Conservation (phyloP, 2,329 filamentous ascomycete genomes). For the Bimuria novae-zelandiae region DNA sequence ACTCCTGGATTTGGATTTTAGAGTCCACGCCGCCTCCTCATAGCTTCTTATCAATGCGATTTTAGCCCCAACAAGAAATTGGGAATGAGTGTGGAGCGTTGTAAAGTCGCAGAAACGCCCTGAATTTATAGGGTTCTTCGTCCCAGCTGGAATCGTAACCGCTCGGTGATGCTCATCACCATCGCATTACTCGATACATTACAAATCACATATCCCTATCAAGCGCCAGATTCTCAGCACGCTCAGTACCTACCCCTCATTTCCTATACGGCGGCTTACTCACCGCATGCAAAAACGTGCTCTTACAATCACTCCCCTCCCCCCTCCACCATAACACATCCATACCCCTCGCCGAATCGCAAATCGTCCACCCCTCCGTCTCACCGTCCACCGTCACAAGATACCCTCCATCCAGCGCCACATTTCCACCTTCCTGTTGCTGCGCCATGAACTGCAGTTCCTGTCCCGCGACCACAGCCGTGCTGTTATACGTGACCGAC, state of each 20-base stretch:
- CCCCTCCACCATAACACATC: constrained; percentile 48
- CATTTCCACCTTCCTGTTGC: constrained; percentile 36
- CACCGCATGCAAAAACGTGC: constrained; percentile 48
- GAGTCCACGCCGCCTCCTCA: no score
- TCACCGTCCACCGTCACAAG: constrained; percentile 44
- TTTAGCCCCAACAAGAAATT: not conserved
- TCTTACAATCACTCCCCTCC: constrained; percentile 36
- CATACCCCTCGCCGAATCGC: constrained; percentile 35
- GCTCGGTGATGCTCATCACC: no score
- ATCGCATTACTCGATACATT: not conserved
- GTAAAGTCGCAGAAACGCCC: no score
- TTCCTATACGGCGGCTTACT: constrained; percentile 40
- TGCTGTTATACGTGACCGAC: constrained; percentile 39
- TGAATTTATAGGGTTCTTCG: no score
- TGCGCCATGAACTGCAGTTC: constrained; percentile 41
- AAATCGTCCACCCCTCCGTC: constrained; percentile 47
- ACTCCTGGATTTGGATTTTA: no score
- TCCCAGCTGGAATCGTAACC: no score
- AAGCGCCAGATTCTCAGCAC: not conserved
- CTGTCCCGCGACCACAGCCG: constrained; percentile 26
- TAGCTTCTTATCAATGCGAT: no score
- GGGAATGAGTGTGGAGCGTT: no score
- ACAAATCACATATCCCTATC: not conserved
- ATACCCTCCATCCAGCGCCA: constrained; percentile 44
- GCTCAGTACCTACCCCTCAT: not conserved